Evolutionary conservation across 2,329 filamentous ascomycete species (phyloP).

Genomic region (Tolypocladium inflatum): DNA sequence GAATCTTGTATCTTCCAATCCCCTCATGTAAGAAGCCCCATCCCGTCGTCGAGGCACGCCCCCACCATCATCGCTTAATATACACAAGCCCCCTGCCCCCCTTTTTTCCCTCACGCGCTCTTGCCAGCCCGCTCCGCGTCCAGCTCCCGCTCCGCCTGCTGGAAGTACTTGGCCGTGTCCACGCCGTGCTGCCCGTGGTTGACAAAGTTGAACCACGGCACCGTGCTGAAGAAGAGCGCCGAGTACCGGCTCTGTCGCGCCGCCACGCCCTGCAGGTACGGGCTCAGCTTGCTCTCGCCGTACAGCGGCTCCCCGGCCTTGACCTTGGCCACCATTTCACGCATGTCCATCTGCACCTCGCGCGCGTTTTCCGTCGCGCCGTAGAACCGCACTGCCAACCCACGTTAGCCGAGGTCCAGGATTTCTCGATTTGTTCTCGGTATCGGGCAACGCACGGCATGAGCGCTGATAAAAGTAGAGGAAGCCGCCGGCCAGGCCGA

Average conservation of each 20-base stretch:
- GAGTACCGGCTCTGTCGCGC: slow-evolving; percentile 88
- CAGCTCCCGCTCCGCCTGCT: slow-evolving; percentile 86
- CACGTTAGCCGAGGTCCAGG: slow-evolving; percentile 1
- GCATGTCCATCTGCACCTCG: slow-evolving; percentile 93
- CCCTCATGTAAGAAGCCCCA: background rate
- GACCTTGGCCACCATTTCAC: slow-evolving; percentile 94
- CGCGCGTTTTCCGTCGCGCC: slow-evolving; percentile 86
- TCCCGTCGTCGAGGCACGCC: slow-evolving; percentile 10
- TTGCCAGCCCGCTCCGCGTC: slow-evolving; percentile 53
- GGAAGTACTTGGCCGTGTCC: slow-evolving; percentile 97
- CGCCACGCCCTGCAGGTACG: slow-evolving; percentile 90
- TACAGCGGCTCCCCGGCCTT: slow-evolving; percentile 88
- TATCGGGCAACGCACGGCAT: slow-evolving; percentile 50
- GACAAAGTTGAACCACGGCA: slow-evolving; percentile 98
- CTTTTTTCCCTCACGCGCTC: background rate
- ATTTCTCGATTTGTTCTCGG: background rate
- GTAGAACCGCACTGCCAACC: slow-evolving; percentile 74
- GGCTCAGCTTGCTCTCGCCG: slow-evolving; percentile 65
- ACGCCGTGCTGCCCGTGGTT: slow-evolving; percentile 95
- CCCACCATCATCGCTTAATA: slow-evolving; percentile 10
- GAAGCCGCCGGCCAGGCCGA: slow-evolving; percentile 72
- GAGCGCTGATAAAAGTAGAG: slow-evolving; percentile 80
- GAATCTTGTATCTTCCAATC: background rate
- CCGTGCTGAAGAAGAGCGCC: slow-evolving; percentile 68
- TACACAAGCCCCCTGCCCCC: slow-evolving; percentile 11